Percentiles rank a stretch among this genome's conserved stretches.
Conservation (phyloP, 148 eudicot genomes). For the Rhododendron ovatum region DNA sequence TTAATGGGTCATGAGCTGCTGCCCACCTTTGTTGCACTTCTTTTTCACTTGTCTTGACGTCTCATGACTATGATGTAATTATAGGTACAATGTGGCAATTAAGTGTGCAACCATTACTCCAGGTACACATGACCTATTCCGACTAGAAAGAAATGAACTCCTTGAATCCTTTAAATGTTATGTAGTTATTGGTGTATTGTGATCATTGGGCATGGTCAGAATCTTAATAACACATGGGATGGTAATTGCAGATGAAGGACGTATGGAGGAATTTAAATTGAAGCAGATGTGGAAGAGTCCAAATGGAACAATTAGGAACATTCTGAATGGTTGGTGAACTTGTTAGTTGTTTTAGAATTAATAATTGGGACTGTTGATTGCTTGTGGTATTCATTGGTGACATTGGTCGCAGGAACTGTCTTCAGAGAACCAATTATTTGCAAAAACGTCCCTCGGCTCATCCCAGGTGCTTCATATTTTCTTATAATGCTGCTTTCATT, state of each 20-base stretch:
- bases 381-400: constrained; percentile 5
- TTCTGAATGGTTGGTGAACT: constrained; percentile 56
- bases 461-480: constrained; percentile 35
- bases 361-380: not conserved
- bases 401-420: constrained; percentile 54
- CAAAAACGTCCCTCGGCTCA: constrained; percentile 67
- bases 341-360: not conserved
- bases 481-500: not conserved
- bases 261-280: constrained; percentile 60
- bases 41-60: not conserved
- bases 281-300: constrained; percentile 84
- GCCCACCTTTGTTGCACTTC: not conserved
- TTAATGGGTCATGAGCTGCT: not conserved
- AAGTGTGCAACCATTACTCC: constrained; percentile 85
- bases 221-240: not conserved
- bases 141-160: not conserved
- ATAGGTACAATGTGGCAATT: constrained; percentile 78
- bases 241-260: constrained; percentile 50
- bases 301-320: constrained; percentile 76
- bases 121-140: constrained; percentile 31
- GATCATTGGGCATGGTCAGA: not conserved
- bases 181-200: not conserved
- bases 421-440: constrained; percentile 75
- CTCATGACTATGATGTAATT: constrained; percentile 5
- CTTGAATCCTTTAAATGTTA: not conserved